Conservation (phyloP, 305 asterid genomes). For the Fraxinus paxiana region DNA sequence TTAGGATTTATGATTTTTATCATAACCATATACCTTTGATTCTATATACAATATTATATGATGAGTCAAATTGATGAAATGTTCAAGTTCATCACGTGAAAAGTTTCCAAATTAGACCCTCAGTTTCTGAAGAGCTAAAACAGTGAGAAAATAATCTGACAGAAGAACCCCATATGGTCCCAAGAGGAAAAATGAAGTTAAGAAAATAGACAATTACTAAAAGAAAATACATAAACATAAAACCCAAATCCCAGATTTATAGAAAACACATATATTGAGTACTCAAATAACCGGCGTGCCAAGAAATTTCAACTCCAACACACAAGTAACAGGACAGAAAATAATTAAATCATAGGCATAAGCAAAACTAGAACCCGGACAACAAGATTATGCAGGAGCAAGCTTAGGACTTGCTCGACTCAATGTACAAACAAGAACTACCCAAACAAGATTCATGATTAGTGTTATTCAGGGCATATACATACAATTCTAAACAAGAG, state of each 20-base stretch:
- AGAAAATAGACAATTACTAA: background rate
- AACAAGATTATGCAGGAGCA: background rate
- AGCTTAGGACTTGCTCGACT: background rate
- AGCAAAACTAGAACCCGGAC: background rate
- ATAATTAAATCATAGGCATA: background rate
- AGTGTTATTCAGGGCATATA: background rate
- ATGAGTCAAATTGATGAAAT: background rate
- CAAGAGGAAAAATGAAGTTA: background rate
- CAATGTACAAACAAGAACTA: background rate
- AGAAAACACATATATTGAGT: background rate
- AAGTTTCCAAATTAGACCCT: background rate
- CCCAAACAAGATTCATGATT: background rate
- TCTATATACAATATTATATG: background rate
- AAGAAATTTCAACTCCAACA: background rate
- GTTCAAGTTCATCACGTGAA: background rate
- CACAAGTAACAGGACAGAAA: background rate
- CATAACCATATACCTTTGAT: background rate
- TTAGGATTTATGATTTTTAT: background rate
- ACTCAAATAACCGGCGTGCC: background rate
- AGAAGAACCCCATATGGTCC: background rate
- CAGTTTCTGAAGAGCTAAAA: background rate
- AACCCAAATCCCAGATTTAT: background rate
- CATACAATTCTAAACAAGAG: background rate
- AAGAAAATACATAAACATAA: background rate
- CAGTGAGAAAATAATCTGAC: background rate